phyloP scores from a whole-genome alignment of 805 yeast species.

The Metschnikowia bowlesiae region DNA sequence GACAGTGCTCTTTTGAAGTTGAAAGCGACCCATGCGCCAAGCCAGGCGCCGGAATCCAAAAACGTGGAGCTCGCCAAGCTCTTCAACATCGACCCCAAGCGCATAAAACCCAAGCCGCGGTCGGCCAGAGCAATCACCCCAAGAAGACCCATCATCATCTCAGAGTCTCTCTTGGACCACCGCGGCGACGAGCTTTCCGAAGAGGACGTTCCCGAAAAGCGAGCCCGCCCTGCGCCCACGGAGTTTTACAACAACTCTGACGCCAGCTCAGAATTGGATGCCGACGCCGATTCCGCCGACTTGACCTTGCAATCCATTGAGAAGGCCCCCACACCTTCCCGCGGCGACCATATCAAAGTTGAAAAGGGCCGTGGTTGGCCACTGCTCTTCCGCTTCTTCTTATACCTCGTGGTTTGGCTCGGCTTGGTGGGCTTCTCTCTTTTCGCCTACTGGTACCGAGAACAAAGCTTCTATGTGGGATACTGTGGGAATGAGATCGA shows the following conservation, averaged over 20 bases:
- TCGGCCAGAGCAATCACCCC: conserved; percentile 13
- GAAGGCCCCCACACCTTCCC: not conserved
- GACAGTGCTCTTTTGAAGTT: conserved; percentile 16
- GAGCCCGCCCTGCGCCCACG: not conserved
- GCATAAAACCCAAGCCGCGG: conserved; percentile 13
- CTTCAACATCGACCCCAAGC: conserved; percentile 12
- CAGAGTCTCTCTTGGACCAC: conserved; percentile 1
- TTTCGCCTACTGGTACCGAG: conserved; percentile 57
- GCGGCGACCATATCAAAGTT: no score
- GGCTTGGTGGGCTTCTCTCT: conserved; percentile 34
- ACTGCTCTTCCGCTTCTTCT: conserved; percentile 1
- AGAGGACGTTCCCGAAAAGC: not conserved
- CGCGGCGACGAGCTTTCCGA: not conserved
- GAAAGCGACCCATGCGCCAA: conserved; percentile 8
- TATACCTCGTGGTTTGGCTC: conserved; percentile 28
- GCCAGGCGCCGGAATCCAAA: not conserved
- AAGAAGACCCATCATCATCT: conserved; percentile 14
- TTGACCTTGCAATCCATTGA: not conserved
- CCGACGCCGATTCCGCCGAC: not conserved
- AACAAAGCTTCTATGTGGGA: conserved; percentile 59
- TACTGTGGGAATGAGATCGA: conserved; percentile 66
- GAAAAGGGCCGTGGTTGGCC: not conserved
- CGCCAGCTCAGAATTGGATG: not conserved
- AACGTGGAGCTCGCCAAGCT: conserved; percentile 15
- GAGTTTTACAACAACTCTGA: conserved; percentile 2